Conservation (phyloP, 805 yeast genomes). For the Saturnispora mendoncae region DNA sequence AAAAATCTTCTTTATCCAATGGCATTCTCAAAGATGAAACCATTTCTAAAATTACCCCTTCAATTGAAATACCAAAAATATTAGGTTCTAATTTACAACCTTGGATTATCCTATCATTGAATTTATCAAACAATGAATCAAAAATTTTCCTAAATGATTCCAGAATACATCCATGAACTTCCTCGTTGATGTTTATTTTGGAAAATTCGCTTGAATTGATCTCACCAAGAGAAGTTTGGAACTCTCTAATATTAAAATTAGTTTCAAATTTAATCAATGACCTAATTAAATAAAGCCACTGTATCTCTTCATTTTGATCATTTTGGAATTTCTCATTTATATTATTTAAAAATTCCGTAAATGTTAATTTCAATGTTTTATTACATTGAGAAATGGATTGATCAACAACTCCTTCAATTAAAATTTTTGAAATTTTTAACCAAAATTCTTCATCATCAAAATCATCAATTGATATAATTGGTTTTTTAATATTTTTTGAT, state of each 20-base stretch:
- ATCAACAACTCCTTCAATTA: constrained; percentile 13
- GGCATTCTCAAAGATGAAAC: constrained; percentile 11
- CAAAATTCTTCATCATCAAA: constrained; percentile 28
- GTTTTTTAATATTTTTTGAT: constrained; percentile 20
- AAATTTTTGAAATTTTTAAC: constrained; percentile 13
- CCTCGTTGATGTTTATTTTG: background rate
- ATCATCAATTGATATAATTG: constrained; percentile 30
- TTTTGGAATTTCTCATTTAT: constrained; percentile 8
- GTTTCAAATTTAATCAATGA: constrained; percentile 20
- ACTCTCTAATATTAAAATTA: constrained; percentile 15
- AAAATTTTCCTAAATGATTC: constrained; percentile 13
- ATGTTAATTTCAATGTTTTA: constrained; percentile 14
- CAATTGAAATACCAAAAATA: constrained; percentile 17
- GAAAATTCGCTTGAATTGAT: background rate
- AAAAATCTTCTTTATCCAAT: constrained; percentile 18
- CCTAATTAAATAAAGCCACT: constrained; percentile 22
- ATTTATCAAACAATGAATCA: constrained; percentile 8
- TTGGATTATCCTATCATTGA: constrained; percentile 1
- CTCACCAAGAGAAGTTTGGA: constrained; percentile 9
- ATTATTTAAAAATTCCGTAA: constrained; percentile 15
- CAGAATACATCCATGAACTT: constrained; percentile 12
- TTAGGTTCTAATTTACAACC: constrained; percentile 15
- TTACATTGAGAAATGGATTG: constrained; percentile 15
- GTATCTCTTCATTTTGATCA: constrained; percentile 11
- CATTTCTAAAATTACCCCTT: constrained; percentile 18